Evolutionary conservation across 345 rosid genomes (phyloP).

Genomic region (Salix exigua): DNA sequence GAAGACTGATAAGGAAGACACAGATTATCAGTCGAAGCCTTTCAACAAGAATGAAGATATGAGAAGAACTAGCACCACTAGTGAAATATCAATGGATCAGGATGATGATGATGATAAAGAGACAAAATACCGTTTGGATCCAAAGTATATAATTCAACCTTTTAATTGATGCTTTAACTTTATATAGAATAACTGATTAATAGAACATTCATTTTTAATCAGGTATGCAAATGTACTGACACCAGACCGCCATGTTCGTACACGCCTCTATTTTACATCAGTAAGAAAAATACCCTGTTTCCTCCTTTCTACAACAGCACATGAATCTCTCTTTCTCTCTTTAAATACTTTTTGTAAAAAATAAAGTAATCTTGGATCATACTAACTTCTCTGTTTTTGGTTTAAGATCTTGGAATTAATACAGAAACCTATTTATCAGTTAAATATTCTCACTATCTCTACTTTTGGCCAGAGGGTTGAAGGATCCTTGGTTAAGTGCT

Average conservation of each 20-base stretch:
- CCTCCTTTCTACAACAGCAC: background rate
- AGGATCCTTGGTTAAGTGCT: background rate
- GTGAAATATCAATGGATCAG: constrained; percentile 61
- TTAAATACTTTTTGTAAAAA: background rate
- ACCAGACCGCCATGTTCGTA: constrained; percentile 97
- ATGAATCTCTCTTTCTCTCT: background rate
- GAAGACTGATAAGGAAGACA: constrained; percentile 48
- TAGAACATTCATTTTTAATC: constrained; percentile 11
- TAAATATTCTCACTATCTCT: background rate
- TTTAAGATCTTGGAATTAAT: background rate
- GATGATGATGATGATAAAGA: constrained; percentile 96
- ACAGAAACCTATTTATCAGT: background rate
- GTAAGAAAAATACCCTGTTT: constrained; percentile 48
- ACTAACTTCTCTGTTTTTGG: background rate
- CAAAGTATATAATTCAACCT: constrained; percentile 47
- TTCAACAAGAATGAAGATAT: constrained; percentile 51
- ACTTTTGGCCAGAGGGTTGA: background rate
- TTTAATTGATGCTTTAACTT: constrained; percentile 1
- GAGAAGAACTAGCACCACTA: constrained; percentile 54
- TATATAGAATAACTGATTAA: background rate
- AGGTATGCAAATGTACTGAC: constrained; percentile 98
- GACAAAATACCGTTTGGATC: constrained; percentile 93
- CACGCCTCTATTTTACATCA: constrained; percentile 98
- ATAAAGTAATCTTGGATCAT: background rate
- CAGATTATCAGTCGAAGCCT: constrained; percentile 49